Base-by-base conservation (phyloP, 495 filamentous ascomycete genomes). In the Aspergillus leporis region DNA sequence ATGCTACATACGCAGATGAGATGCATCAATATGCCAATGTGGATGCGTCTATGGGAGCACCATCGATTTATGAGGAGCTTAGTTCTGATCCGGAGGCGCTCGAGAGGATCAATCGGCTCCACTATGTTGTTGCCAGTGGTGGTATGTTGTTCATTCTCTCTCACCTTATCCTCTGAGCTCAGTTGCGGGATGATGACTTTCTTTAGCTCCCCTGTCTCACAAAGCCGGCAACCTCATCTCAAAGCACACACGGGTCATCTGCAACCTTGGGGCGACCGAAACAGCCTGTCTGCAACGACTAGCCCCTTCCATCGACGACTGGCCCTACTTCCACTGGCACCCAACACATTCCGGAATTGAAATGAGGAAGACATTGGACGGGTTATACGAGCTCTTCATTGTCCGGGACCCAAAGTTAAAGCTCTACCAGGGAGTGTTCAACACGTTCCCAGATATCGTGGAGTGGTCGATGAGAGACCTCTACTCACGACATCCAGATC, bases 391-490 rank as follows among this genome's bases (percentile, higher is more conserved):
- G 46, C 46, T 48, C 19, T 48, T 48, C 46, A 23, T 48, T 25
- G 21, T 48, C n/a, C 46, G 46, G 4, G 19, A 23, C 19, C 21
- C 46, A 48, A 25, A 25, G 19, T 25, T 48, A 18, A 25, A 48
- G 8, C 46, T 48, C 21, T 48, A 48, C 46, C 46, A 48, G 46
- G 46, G 46, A 48, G 49, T 51, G 23, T 64, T 64, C 54, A 46
- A 64, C 23, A 43, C 55, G 0, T 64, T 64, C 55, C 62, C 62
- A 0, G 55, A 61, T 5, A 28, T 61, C 23, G 28, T 45, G 13
- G 58, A 61, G 47, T 64, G 49, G 49, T 40, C 43, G 19, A 61
- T 52, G 23, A 58, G 56, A 41, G 62, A 61, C 40, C 46, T 64
- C 14, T 64, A 58, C 48, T 38, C 30, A 6, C 54, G 32, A 16